phyloP scores from a whole-genome alignment of 768 basidiomycete species.

The Pleurotus djamor region DNA sequence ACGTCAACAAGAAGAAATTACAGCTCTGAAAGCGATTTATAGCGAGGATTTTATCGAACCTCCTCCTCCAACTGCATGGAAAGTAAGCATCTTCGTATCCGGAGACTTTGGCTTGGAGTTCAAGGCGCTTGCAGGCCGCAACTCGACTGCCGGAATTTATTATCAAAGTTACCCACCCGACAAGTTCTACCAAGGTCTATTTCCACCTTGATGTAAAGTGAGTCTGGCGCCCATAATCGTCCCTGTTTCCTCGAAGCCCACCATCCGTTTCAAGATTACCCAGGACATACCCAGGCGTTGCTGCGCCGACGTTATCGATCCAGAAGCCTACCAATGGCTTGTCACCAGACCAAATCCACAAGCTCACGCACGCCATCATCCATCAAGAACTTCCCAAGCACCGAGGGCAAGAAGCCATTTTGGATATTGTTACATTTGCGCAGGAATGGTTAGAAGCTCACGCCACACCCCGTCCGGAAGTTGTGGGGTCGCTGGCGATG shows the following conservation, averaged over 20 bases:
- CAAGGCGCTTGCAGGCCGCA: conserved; percentile 51
- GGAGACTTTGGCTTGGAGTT: background rate
- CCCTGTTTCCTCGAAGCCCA: background rate
- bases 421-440: conserved; percentile 66
- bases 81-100: conserved; percentile 37
- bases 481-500: conserved; percentile 67
- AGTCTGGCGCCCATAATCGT: conserved; percentile 17
- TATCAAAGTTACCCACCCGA: conserved; percentile 62
- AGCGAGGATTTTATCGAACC: conserved; percentile 73
- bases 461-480: conserved; percentile 55
- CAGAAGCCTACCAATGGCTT: conserved; percentile 66
- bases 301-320: conserved; percentile 65
- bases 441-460: conserved; percentile 71
- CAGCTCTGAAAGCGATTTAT: conserved; percentile 78
- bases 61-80: conserved; percentile 81
- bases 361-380: conserved; percentile 51
- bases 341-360: conserved; percentile 50
- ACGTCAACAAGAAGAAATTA: conserved; percentile 66
- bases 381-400: conserved; percentile 63
- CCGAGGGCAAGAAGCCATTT: conserved; percentile 75
- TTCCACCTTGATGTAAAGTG: conserved; percentile 74
- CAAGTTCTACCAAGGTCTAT: conserved; percentile 54
- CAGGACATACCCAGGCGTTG: conserved; percentile 77
- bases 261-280: conserved; percentile 53
- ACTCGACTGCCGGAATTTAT: conserved; percentile 72